phyloP scores from a whole-genome alignment of 495 filamentous ascomycete species.

The Hypoxylon fragiforme region DNA sequence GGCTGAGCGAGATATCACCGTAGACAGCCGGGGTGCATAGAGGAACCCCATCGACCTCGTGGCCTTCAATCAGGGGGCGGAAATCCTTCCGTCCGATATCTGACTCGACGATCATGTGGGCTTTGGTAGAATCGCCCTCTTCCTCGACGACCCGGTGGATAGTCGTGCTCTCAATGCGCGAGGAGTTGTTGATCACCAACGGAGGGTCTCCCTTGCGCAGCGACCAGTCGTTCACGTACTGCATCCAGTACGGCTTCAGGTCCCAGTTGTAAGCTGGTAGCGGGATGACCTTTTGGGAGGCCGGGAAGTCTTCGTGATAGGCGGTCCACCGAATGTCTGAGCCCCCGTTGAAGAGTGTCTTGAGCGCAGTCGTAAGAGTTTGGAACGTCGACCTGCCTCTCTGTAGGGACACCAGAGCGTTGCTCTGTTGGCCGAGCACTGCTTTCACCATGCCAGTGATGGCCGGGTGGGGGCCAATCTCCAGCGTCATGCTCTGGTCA shows the following conservation, averaged over 20 bases:
- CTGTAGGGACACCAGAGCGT: not conserved
- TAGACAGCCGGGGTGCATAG: conserved; percentile 64
- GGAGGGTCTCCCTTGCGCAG: conserved; percentile 61
- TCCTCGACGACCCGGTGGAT: conserved; percentile 49
- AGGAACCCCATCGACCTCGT: conserved; percentile 59
- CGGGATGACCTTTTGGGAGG: conserved; percentile 53
- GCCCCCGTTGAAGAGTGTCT: not conserved
- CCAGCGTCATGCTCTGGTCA: not conserved
- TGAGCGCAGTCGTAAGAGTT: not conserved
- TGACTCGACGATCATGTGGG: conserved; percentile 55
- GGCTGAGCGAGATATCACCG: conserved; percentile 62
- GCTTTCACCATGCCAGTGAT: conserved; percentile 39
- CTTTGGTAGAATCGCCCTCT: conserved; percentile 41
- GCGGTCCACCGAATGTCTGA: conserved; percentile 60
- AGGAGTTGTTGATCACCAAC: not conserved
- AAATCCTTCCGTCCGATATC: conserved; percentile 52
- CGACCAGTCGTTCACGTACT: conserved; percentile 60
- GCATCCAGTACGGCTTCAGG: conserved; percentile 70
- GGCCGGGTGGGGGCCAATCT: conserved; percentile 21
- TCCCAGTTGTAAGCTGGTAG: conserved; percentile 69
- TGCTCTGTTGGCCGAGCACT: conserved; percentile 48
- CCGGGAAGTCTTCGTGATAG: conserved; percentile 58
- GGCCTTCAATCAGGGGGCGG: conserved; percentile 54
- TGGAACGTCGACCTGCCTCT: conserved; percentile 1
- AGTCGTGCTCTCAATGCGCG: conserved; percentile 31